These are phyloP conservation scores for Dryadomyces quercus-mongolicae DNA, from an alignment of 2,329 filamentous ascomycete species.

Conservation along the genomic window DNA sequence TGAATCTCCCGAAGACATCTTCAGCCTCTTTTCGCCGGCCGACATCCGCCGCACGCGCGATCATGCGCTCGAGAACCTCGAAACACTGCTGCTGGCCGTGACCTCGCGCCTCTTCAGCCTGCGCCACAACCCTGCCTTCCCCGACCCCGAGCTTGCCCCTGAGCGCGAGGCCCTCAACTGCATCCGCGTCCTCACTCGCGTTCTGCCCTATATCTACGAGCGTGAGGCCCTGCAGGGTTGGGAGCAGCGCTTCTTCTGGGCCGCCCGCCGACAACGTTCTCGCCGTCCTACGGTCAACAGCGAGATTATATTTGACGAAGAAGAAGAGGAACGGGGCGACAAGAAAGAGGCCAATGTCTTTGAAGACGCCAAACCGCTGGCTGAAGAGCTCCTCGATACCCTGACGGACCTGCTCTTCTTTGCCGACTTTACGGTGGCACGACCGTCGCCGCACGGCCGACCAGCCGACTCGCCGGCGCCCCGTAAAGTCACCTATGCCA, in stretches of 20 bases:
- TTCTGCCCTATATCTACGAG: conserved; percentile 89
- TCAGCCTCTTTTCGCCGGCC: conserved; percentile 82
- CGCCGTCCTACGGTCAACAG: conserved; percentile 36
- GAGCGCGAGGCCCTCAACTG: conserved; percentile 91
- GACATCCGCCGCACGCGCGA: conserved; percentile 85
- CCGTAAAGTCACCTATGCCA: conserved; percentile 78
- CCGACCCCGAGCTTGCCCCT: conserved; percentile 71
- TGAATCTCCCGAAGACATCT: conserved; percentile 90
- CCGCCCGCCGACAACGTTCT: conserved; percentile 51
- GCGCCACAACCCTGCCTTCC: conserved; percentile 82
- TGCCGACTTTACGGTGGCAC: conserved; percentile 75
- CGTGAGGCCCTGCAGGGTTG: conserved; percentile 69
- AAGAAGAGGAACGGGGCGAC: conserved; percentile 25
- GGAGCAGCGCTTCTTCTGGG: conserved; percentile 95
- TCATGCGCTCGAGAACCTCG: conserved; percentile 72
- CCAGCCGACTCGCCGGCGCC: neutral
- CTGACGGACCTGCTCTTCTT: conserved; percentile 86
- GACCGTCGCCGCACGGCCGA: conserved; percentile 36
- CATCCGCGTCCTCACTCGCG: conserved; percentile 75
- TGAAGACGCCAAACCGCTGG: conserved; percentile 75
- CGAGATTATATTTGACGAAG: conserved; percentile 78
- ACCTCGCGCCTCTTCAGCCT: conserved; percentile 73
- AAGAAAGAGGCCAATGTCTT: conserved; percentile 40
- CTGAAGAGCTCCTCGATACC: conserved; percentile 85
- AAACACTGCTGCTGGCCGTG: conserved; percentile 74